These are phyloP conservation scores for Lachnellula hyalina DNA, from an alignment of 2,329 filamentous ascomycete species.

Conservation along the genomic window DNA sequence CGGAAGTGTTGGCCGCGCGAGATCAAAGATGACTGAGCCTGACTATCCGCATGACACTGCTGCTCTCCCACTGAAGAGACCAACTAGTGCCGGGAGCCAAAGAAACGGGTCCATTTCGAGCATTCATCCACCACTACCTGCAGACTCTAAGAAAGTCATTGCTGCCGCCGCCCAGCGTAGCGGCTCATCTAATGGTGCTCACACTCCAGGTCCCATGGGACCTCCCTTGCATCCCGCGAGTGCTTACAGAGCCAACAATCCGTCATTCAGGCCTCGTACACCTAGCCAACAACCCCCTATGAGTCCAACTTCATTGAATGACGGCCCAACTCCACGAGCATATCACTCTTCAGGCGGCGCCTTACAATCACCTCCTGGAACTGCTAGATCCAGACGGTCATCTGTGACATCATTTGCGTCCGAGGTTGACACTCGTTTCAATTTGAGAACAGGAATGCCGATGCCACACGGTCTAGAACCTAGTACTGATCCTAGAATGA, in stretches of 20 bases:
- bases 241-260: slow-evolving; percentile 42
- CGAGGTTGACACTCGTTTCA: slow-evolving; percentile 87
- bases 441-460: slow-evolving; percentile 57
- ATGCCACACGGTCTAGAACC: slow-evolving; percentile 57
- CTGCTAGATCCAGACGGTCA: slow-evolving; percentile 58
- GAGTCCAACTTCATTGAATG: slow-evolving; percentile 42
- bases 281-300: slow-evolving; percentile 45
- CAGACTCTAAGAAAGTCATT: slow-evolving; percentile 79
- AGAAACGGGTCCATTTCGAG: slow-evolving; percentile 42
- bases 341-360: slow-evolving; percentile 44
- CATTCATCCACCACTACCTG: slow-evolving; percentile 66
- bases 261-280: slow-evolving; percentile 51
- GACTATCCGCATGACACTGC: slow-evolving; percentile 36
- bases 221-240: slow-evolving; percentile 82
- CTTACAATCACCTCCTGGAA: slow-evolving; percentile 42
- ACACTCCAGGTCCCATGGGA: slow-evolving; percentile 58
- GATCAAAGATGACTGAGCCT: slow-evolving; percentile 31
- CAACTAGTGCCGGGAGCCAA: slow-evolving; percentile 68
- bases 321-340: slow-evolving; percentile 52
- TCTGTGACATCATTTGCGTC: slow-evolving; percentile 95
- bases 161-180: slow-evolving; percentile 66
- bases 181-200: slow-evolving; percentile 37
- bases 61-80: slow-evolving; percentile 42
- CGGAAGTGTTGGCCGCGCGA: slow-evolving; percentile 38
- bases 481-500: slow-evolving; percentile 91